Evolutionary conservation across 192 early-diverging fungal species (phyloP).

Genomic region (Diversispora eburnea): DNA sequence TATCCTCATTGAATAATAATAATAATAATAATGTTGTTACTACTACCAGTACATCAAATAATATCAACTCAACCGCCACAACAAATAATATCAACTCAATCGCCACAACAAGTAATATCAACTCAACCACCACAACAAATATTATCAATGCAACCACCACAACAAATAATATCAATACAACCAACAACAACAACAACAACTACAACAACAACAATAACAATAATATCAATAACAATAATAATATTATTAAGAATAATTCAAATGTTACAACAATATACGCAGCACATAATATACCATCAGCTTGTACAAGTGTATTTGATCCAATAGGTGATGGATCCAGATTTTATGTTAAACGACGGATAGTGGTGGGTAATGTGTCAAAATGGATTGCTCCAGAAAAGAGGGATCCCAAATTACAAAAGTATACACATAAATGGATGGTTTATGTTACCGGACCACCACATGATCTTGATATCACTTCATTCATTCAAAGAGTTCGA

Average conservation of each 20-base stretch:
- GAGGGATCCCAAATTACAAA: conserved; percentile 51
- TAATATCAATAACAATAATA: neutral
- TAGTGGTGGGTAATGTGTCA: conserved; percentile 72
- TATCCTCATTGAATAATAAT: neutral
- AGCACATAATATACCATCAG: conserved; percentile 30
- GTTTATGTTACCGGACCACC: conserved; percentile 72
- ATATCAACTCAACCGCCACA: neutral
- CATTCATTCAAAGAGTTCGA: conserved; percentile 76
- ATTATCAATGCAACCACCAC: too few relatives aligned
- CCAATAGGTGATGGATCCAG: conserved; percentile 54
- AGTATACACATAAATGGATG: conserved; percentile 87
- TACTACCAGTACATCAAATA: neutral
- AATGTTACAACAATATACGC: conserved; percentile 30
- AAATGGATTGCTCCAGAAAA: conserved; percentile 60
- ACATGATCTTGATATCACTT: conserved; percentile 43
- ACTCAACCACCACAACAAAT: neutral
- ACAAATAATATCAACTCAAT: neutral
- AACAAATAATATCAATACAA: neutral
- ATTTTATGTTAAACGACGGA: conserved; percentile 67
- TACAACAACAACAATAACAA: neutral
- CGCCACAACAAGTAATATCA: neutral
- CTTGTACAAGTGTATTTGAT: conserved; percentile 31
- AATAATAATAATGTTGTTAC: neutral
- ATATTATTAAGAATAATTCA: neutral
- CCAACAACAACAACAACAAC: neutral